Evolutionary conservation across 75 land plant species (phyloP), one percentile per base, ranked within the genome.

Genomic region (Azolla pinnata): DNA sequence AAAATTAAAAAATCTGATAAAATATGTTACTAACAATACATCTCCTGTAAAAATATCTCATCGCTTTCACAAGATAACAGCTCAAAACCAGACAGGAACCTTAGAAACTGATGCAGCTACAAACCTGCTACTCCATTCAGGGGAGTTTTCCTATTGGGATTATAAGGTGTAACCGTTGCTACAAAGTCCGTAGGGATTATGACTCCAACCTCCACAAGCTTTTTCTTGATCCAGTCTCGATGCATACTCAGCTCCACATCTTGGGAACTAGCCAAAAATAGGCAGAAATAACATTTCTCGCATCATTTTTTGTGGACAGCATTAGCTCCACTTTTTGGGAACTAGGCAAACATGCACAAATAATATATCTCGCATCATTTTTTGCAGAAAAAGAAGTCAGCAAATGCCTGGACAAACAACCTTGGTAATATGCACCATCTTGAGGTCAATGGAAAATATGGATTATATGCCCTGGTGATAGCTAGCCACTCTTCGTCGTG

Each of bases 401-500:
- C 4, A 28, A 27, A 1, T 17, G 7, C n/a, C 10, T 18, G n/a
- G 50, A n/a, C n/a, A 53, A 66, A 31, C 30, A n/a, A 60, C 49
- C 18, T 80, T 83, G 71, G 57, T 18, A 77, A 63, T 24, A 63
- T 62, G 29, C 69, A 53, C 47, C 56, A 45, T 31, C 40, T 64
- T 18, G 62, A 44, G 42, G 69, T 76, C 51, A 85, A 67, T 51
- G 97, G 97, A 8, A 92, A 75, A 63, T 67, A 21, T 51, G 77
- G 62, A 59, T 88, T 78, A 57, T 74, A 88, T 21, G 67, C 81
- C 49, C 80, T 65, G 20, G 82, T 88, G 50, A 92, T 92, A 44
- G 95, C 84, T 25, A 92, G 73, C 97, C 97, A 92, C 64, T 92
- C 97, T 70, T 92, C 93, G 71, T 92, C 96, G 72, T 85, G 83